Conservation (phyloP, 208 protist species). For the Crithidia thermophila region DNA sequence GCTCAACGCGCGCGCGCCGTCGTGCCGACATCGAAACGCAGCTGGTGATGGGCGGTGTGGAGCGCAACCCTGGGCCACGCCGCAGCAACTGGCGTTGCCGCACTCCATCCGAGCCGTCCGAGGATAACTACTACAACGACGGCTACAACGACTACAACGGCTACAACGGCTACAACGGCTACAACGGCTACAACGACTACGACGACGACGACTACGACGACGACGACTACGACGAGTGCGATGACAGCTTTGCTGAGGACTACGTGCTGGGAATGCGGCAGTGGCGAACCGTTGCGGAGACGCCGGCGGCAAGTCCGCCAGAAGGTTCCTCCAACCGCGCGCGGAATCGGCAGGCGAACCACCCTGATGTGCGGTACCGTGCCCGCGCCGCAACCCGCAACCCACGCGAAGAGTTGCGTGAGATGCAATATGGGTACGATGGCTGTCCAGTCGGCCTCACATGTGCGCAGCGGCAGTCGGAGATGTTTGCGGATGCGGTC, state of each 20-base stretch:
- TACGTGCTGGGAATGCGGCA: background rate
- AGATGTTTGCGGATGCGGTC: background rate
- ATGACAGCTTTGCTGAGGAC: too few relatives aligned
- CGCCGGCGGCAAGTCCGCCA: slow-evolving; percentile 1
- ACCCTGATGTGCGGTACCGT: background rate
- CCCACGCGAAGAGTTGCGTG: background rate
- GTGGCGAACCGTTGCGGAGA: background rate
- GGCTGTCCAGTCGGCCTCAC: background rate
- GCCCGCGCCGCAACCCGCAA: background rate
- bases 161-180: background rate
- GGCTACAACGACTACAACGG: background rate
- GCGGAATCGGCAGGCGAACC: background rate
- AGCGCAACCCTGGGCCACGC: background rate
- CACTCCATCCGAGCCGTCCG: background rate
- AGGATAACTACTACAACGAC: too few relatives aligned
- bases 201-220: background rate
- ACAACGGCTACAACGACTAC: background rate
- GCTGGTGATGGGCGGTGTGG: background rate
- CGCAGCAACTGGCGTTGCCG: background rate
- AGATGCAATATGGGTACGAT: background rate
- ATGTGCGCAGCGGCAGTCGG: slow-evolving; percentile 3
- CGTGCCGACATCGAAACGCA: slow-evolving; percentile 1
- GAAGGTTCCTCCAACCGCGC: background rate
- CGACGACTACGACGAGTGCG: background rate
- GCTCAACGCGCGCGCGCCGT: background rate